Base-by-base conservation (phyloP, 176 grass and related monocot species). In the Triticum turgidum region DNA sequence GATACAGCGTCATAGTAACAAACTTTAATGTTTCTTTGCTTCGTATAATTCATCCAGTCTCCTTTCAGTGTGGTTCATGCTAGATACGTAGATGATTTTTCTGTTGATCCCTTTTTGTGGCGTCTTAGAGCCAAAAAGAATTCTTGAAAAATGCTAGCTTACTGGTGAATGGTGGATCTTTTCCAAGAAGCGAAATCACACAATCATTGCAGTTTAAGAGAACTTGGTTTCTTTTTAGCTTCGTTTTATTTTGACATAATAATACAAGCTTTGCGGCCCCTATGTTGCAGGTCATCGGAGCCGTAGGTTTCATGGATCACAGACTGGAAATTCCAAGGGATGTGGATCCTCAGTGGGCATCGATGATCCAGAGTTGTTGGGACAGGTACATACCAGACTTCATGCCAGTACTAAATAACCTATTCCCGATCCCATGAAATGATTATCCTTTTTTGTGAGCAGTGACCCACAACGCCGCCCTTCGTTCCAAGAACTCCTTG, bases 231-330 rank as follows among this genome's bases (percentile, higher is more conserved):
- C 61, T 44, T 79, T 20, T 58, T 58, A 20, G 18, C n/a, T 80
- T 33, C 3, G 1, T 15, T 74, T 74, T 47, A 27, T 39, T 39
- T 39, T 39, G 38, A 58, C 52, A 3, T 8, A 45, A 34, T 11
- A 61, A 73, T 51, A 21, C 62, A 4, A 3, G 3, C 38, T 39
- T 39, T 39, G 38, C 38, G 7, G 38, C 24, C 22, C 10, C 9
- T 12, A 61, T 80, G 59, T 10, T 91, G 56, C 85, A 98, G 96
- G 90, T 98, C 67, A 80, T 95, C 25, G 93, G 90, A 82, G 90
- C 93, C 9, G 93, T 98, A 17, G 93, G 96, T 61, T 98, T 98
- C 59, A 98, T 98, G 96, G 87, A 98, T 56, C 86, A 95, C 6
- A 94, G 93, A 49, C 75, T 98, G 86, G 96, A 98, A 52, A 86